These are phyloP conservation scores for Neodidymelliopsis sp. DNA, from an alignment of 2,329 filamentous ascomycete genomes.

Conservation along the genomic window DNA sequence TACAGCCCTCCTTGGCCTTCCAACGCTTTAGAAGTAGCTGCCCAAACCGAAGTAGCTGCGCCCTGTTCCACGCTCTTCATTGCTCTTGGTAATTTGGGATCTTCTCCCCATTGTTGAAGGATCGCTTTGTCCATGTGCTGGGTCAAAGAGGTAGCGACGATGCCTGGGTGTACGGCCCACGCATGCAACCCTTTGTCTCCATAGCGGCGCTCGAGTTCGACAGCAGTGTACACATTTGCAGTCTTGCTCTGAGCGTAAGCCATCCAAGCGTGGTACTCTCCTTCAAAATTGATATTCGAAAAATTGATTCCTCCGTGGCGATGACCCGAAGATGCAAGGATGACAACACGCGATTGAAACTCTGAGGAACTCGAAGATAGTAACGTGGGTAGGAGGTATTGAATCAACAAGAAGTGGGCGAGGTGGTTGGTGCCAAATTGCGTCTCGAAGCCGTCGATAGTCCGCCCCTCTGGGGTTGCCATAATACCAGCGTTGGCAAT, in stretches of 20 bases:
- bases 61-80: conserved; percentile 51
- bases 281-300: not conserved
- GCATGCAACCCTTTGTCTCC: conserved; percentile 53
- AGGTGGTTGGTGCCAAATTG: conserved; percentile 57
- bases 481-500: conserved; percentile 45
- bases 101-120: not conserved
- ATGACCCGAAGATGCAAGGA: conserved; percentile 52
- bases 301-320: not conserved
- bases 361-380: conserved; percentile 47
- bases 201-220: conserved; percentile 59
- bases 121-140: not conserved
- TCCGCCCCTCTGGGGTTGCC: conserved; percentile 32
- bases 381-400: conserved; percentile 57
- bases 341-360: conserved; percentile 58
- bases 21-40: conserved; percentile 51
- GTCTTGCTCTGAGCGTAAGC: conserved; percentile 60
- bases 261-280: conserved; percentile 38
- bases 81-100: not conserved
- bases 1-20: conserved; percentile 58
- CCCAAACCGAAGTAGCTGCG: conserved; percentile 57
- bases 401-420: conserved; percentile 58
- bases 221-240: conserved; percentile 61
- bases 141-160: not conserved
- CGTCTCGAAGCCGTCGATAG: conserved; percentile 45
- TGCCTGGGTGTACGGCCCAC: not conserved